Conservation (phyloP, 169 alveolate genomes). For the Babesia bigemina region DNA sequence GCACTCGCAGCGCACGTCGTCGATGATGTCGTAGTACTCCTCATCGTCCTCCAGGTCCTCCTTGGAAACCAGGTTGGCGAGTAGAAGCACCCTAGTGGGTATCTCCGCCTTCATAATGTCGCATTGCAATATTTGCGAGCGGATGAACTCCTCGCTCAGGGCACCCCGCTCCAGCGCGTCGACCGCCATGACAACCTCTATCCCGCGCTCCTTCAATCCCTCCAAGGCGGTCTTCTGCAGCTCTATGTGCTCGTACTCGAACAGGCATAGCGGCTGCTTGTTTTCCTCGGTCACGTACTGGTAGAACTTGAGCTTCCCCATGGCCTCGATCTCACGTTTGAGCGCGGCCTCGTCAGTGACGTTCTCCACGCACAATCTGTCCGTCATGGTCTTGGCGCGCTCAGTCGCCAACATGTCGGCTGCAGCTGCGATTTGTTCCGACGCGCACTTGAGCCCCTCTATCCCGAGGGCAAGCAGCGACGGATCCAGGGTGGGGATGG, state of each 20-base stretch:
- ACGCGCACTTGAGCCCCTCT: slow-evolving; percentile 61
- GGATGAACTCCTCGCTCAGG: slow-evolving; percentile 39
- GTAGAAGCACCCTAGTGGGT: slow-evolving; percentile 79
- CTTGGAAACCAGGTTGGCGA: slow-evolving; percentile 80
- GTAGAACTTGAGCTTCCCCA: slow-evolving; percentile 33
- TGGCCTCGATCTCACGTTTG: slow-evolving; percentile 20
- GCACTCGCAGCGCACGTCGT: slow-evolving; percentile 84
- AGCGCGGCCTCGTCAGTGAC: slow-evolving; percentile 36
- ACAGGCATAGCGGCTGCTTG: slow-evolving; percentile 31
- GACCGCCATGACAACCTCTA: slow-evolving; percentile 68
- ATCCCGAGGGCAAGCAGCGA: slow-evolving; percentile 68
- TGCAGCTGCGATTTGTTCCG: slow-evolving; percentile 63
- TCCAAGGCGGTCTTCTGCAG: slow-evolving; percentile 57
- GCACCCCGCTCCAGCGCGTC: slow-evolving; percentile 75
- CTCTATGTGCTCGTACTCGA: slow-evolving; percentile 63
- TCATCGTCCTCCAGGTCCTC: slow-evolving; percentile 81
- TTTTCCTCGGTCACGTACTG: slow-evolving; percentile 19
- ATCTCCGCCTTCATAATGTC: slow-evolving; percentile 73
- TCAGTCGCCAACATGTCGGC: slow-evolving; percentile 62
- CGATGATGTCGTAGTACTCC: slow-evolving; percentile 85
- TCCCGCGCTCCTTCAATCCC: slow-evolving; percentile 30
- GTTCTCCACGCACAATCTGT: slow-evolving; percentile 50
- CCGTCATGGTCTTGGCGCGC: slow-evolving; percentile 65
- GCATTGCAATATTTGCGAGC: slow-evolving; percentile 34
- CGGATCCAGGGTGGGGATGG: slow-evolving; percentile 68